These are phyloP conservation scores for Lecanosticta acicola DNA, from an alignment of 2,329 filamentous ascomycete species.

Conservation along the genomic window DNA sequence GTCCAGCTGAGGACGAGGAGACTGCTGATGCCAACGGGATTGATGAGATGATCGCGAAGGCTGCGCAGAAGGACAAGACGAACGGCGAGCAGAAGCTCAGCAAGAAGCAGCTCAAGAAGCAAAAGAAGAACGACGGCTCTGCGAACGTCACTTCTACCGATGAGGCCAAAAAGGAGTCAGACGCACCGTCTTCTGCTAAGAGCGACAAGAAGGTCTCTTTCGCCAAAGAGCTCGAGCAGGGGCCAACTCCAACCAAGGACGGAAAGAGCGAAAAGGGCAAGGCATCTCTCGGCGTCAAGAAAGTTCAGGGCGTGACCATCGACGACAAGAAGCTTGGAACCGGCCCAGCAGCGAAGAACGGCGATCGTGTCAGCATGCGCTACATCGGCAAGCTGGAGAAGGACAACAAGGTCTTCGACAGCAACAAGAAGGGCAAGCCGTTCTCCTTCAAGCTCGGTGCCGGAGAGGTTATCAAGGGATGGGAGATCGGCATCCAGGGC, in stretches of 20 bases:
- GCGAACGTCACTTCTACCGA: conserved; percentile 51
- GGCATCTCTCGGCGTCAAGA: conserved; percentile 63
- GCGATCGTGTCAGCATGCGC: conserved; percentile 85
- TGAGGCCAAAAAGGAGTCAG: conserved; percentile 53
- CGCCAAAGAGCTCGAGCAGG: conserved; percentile 97
- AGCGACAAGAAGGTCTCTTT: conserved; percentile 96
- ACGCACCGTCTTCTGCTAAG: conserved; percentile 48
- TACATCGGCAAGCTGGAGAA: conserved; percentile 92
- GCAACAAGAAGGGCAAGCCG: conserved; percentile 98
- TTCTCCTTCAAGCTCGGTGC: conserved; percentile 93
- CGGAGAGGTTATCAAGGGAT: conserved; percentile 97
- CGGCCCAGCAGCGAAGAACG: conserved; percentile 80
- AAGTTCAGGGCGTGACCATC: conserved; percentile 80
- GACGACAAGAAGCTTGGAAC: conserved; percentile 92
- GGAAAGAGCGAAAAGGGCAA: conserved; percentile 40
- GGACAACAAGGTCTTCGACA: conserved; percentile 92
- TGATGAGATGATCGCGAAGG: conserved; percentile 80
- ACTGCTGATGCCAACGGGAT: conserved; percentile 60
- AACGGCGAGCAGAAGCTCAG: conserved; percentile 69
- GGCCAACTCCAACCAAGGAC: conserved; percentile 67
- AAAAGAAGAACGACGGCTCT: conserved; percentile 97
- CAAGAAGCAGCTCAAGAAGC: conserved; percentile 98
- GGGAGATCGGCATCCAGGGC: conserved; percentile 90
- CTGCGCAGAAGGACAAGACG: conserved; percentile 44
- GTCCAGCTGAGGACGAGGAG: conserved; percentile 66